Conservation (phyloP, 371 early-diverging fungal species). For the Mortierella sp. region DNA sequence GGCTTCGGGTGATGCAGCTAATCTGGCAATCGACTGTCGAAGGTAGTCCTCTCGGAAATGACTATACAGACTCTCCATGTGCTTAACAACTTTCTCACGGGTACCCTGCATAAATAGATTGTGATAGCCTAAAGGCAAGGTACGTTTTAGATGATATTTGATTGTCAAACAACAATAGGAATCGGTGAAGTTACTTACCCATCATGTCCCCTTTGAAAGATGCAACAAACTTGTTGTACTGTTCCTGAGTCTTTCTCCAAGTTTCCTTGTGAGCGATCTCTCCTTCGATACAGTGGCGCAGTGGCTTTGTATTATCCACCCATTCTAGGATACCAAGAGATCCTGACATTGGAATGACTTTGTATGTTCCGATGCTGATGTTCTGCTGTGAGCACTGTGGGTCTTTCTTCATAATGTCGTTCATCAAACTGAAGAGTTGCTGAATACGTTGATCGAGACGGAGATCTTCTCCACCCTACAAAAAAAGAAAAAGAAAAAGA, state of each 20-base stretch:
- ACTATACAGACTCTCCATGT: constrained; percentile 57
- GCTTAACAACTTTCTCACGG: constrained; percentile 59
- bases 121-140: constrained; percentile 60
- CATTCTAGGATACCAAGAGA: constrained; percentile 97
- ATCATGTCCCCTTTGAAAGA: constrained; percentile 61
- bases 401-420: constrained; percentile 70
- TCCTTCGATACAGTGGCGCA: constrained; percentile 66
- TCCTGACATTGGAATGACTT: constrained; percentile 94
- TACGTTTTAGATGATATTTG: background rate
- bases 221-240: constrained; percentile 55
- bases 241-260: constrained; percentile 45
- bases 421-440: constrained; percentile 82
- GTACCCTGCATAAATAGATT: constrained; percentile 61
- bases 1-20: constrained; percentile 65
- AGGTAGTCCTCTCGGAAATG: constrained; percentile 65
- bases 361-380: constrained; percentile 86
- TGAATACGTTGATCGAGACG: constrained; percentile 85
- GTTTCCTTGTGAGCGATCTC: constrained; percentile 39
- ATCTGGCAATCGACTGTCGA: constrained; percentile 63
- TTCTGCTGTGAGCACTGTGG: constrained; percentile 66
- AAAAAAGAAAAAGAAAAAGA: background rate
- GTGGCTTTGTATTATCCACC: constrained; percentile 90
- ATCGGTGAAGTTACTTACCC: constrained; percentile 46
- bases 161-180: background rate
- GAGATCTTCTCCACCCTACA: constrained; percentile 85